Evolutionary conservation across 441 rosid genomes (phyloP).

Genomic region (Breynia disticha): DNA sequence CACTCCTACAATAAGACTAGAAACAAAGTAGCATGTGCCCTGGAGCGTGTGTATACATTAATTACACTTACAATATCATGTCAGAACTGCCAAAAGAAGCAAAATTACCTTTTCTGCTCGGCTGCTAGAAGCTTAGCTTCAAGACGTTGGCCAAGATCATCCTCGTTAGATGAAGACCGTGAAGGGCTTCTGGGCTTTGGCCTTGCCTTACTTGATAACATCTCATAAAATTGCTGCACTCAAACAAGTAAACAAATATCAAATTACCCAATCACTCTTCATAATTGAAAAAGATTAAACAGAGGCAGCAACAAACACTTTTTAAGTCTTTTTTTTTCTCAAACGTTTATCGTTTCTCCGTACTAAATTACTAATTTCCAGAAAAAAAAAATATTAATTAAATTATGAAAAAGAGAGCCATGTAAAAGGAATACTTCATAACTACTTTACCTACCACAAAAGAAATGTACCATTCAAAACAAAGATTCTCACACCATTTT

Average conservation of each 20-base stretch:
- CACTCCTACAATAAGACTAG: too few relatives aligned
- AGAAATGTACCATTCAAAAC: not conserved
- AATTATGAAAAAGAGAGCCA: not conserved
- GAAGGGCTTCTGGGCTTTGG: slow-evolving; percentile 61
- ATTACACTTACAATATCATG: too few relatives aligned
- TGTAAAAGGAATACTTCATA: not conserved
- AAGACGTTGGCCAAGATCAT: slow-evolving; percentile 40
- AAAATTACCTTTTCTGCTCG: slow-evolving; percentile 94
- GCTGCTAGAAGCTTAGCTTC: slow-evolving; percentile 95
- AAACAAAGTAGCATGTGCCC: too few relatives aligned
- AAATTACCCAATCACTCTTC: not conserved
- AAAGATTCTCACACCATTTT: not conserved
- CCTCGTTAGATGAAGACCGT: slow-evolving; percentile 20
- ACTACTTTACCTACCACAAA: slow-evolving; percentile 13
- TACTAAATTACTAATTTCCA: too few relatives aligned
- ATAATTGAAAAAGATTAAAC: slow-evolving; percentile 1
- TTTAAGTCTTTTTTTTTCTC: too few relatives aligned
- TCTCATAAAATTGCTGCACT: slow-evolving; percentile 79
- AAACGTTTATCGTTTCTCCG: too few relatives aligned
- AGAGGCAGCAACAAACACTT: not conserved
- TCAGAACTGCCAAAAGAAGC: too few relatives aligned
- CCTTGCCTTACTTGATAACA: slow-evolving; percentile 82
- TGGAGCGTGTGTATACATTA: too few relatives aligned
- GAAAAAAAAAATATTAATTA: too few relatives aligned
- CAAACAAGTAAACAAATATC: slow-evolving; percentile 1